A percentile compares a stretch with the other conserved stretches of the same genome.
phyloP scores from a whole-genome alignment of 768 basidiomycete species.

The Daedalea quercina region DNA sequence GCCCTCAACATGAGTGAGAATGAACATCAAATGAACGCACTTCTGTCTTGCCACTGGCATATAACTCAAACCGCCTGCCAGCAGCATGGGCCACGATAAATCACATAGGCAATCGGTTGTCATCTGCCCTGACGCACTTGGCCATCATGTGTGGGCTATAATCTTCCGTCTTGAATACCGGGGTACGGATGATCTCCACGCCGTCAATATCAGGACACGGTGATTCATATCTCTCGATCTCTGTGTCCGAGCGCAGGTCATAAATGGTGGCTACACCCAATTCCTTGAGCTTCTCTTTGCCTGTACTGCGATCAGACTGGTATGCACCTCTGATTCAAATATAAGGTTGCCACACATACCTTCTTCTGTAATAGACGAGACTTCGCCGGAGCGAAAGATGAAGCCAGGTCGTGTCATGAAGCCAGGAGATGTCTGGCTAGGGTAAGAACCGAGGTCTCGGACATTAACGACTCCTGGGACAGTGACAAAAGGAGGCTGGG shows the following conservation, averaged over 20 bases:
- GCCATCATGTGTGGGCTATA: conserved; percentile 84
- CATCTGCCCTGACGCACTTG: conserved; percentile 52
- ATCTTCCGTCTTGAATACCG: conserved; percentile 64
- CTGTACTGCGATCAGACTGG: conserved; percentile 26
- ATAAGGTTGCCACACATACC: conserved; percentile 34
- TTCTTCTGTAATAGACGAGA: conserved; percentile 63
- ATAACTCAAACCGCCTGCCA: conserved; percentile 59
- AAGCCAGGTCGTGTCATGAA: conserved; percentile 50
- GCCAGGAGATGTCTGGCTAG: conserved; percentile 39
- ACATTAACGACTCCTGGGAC: conserved; percentile 73
- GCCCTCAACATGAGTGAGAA: conserved; percentile 1
- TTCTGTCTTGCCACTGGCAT: conserved; percentile 77
- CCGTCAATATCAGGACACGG: conserved; percentile 61
- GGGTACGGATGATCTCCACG: conserved; percentile 50
- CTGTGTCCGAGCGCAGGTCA: conserved; percentile 75
- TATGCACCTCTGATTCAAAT: background rate
- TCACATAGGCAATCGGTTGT: background rate
- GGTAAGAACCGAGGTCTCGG: conserved; percentile 63
- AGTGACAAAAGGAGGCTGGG: conserved; percentile 61
- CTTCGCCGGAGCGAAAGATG: conserved; percentile 64
- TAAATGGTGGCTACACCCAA: conserved; percentile 66
- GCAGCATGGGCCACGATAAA: background rate
- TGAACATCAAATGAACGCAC: conserved; percentile 46
- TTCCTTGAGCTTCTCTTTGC: conserved; percentile 46
- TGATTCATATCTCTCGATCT: conserved; percentile 66